Conservation (phyloP, 371 early-diverging fungal species). For the Fennellomyces sp. region DNA sequence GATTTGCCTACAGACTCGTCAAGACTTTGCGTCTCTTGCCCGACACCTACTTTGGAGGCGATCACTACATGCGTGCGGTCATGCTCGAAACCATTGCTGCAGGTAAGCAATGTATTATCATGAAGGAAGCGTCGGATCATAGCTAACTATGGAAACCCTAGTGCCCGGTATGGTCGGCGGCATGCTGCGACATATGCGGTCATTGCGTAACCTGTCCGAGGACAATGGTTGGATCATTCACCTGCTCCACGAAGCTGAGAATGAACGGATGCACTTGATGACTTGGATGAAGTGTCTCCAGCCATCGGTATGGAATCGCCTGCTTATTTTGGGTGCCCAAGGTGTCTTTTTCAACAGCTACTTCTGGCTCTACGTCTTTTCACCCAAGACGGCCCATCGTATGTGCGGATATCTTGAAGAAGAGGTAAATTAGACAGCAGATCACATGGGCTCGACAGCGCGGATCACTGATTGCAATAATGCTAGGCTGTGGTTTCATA, state of each 20-base stretch:
- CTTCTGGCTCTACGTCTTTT: slow-evolving; percentile 81
- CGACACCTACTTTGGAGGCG: slow-evolving; percentile 78
- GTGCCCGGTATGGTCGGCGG: slow-evolving; percentile 95
- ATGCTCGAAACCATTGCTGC: slow-evolving; percentile 89
- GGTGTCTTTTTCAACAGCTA: slow-evolving; percentile 92
- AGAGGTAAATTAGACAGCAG: slow-evolving; percentile 16
- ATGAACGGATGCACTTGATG: slow-evolving; percentile 83
- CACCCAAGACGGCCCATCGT: slow-evolving; percentile 87
- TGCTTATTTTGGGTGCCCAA: slow-evolving; percentile 73
- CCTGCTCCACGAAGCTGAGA: slow-evolving; percentile 89
- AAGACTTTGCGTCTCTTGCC: slow-evolving; percentile 72
- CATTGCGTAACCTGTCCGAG: slow-evolving; percentile 79
- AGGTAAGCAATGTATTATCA: slow-evolving; percentile 23
- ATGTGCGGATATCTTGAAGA: slow-evolving; percentile 83
- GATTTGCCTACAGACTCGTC: slow-evolving; percentile 69
- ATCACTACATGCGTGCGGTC: slow-evolving; percentile 84
- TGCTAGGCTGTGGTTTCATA: slow-evolving; percentile 95
- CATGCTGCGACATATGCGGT: slow-evolving; percentile 83
- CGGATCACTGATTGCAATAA: too few relatives aligned
- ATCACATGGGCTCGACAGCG: too few relatives aligned
- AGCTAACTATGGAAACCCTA: slow-evolving; percentile 4
- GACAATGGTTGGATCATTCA: slow-evolving; percentile 91
- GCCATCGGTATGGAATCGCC: slow-evolving; percentile 67
- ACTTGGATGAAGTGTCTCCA: slow-evolving; percentile 84
- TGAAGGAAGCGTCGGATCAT: too few relatives aligned